Conservation (phyloP, 164 flowering plant species). For the Tetrastigma voinierianum region DNA sequence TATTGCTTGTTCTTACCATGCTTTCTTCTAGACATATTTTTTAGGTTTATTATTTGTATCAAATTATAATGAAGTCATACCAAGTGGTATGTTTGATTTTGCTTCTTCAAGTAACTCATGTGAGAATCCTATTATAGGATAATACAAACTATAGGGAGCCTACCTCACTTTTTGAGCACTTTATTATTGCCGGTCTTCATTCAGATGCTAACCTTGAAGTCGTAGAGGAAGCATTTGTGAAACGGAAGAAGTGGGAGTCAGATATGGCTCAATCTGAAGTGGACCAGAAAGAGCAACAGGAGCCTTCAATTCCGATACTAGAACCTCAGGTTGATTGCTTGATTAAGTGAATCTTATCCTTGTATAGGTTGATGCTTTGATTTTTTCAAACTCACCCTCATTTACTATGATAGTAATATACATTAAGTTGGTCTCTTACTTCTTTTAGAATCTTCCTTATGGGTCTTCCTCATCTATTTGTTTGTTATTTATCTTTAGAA, state of each 20-base stretch:
- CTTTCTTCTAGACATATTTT: not conserved
- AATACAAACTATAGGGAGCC: constrained; percentile 65
- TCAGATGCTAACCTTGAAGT: constrained; percentile 73
- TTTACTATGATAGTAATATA: not conserved
- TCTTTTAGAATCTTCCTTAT: no score
- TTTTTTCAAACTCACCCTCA: not conserved
- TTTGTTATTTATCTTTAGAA: no score
- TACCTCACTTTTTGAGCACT: constrained; percentile 80
- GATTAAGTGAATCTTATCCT: not conserved
- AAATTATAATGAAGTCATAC: not conserved
- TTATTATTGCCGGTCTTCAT: constrained; percentile 80
- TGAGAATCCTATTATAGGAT: constrained; percentile 43
- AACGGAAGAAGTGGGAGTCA: constrained; percentile 73
- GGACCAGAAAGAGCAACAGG: constrained; percentile 41
- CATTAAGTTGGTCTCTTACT: no score
- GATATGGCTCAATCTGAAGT: constrained; percentile 46
- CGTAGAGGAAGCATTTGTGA: constrained; percentile 76
- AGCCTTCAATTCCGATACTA: constrained; percentile 56
- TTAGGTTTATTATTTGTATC: not conserved
- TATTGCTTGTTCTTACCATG: not conserved
- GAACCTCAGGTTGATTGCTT: constrained; percentile 74
- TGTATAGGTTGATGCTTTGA: constrained; percentile 4
- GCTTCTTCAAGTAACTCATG: constrained; percentile 1
- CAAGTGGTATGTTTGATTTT: not conserved
- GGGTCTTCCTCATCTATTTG: no score